These are phyloP conservation scores for Scedosporium apiospermum DNA, from an alignment of 2,329 filamentous ascomycete genomes.

Conservation along the genomic window DNA sequence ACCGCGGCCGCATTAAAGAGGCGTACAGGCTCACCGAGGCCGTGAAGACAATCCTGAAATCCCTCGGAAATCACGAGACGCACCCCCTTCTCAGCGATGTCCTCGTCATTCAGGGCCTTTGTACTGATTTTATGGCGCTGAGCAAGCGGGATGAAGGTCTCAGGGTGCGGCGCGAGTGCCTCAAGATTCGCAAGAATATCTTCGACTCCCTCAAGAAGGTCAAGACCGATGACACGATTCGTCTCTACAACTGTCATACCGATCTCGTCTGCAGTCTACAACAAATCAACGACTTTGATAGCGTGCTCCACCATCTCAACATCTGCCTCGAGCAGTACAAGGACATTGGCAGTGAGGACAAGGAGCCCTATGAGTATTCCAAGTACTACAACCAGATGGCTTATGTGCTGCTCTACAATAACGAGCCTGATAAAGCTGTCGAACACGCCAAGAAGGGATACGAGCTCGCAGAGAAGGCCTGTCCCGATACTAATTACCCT, in stretches of 20 bases:
- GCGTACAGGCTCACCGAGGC: neutral
- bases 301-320: neutral
- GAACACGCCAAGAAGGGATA: neutral
- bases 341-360: neutral
- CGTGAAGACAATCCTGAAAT: neutral
- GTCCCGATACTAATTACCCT: neutral
- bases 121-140: neutral
- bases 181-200: neutral
- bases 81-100: neutral
- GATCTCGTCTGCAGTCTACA: neutral
- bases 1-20: neutral
- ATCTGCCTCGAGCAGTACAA: neutral
- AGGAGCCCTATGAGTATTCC: neutral
- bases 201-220: neutral
- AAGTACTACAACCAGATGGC: neutral
- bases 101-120: neutral
- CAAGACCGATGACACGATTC: neutral
- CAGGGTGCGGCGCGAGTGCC: neutral
- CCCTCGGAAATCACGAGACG: neutral
- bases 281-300: neutral
- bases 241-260: neutral
- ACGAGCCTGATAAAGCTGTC: neutral
- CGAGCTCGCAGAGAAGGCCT: neutral
- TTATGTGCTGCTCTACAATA: neutral
- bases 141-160: neutral